Percentiles rank a stretch among this genome's conserved stretches.
phyloP scores from a whole-genome alignment of 2,329 filamentous ascomycete species.

The Aciculosporium take region DNA sequence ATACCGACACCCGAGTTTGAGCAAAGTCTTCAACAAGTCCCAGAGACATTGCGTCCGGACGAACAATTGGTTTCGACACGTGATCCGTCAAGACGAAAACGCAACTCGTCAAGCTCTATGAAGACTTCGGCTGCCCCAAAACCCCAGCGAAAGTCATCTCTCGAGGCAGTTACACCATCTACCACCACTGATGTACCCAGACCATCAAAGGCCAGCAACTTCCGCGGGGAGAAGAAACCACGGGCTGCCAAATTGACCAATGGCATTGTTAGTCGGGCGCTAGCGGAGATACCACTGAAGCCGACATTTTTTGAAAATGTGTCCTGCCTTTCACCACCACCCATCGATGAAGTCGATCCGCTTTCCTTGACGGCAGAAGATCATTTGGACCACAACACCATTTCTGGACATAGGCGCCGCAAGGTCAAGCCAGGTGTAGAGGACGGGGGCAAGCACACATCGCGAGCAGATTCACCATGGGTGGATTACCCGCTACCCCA shows the following conservation, averaged over 20 bases:
- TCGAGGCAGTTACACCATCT: slow-evolving; percentile 17
- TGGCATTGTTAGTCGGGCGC: slow-evolving; percentile 13
- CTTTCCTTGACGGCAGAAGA: slow-evolving; percentile 8
- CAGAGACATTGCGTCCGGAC: slow-evolving; percentile 3
- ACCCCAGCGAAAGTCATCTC: slow-evolving; percentile 15
- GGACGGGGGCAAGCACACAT: slow-evolving; percentile 11
- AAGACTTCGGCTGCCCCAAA: slow-evolving; percentile 14
- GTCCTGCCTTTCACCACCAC: slow-evolving; percentile 12
- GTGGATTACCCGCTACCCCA: slow-evolving; percentile 35
- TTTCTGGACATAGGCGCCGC: slow-evolving; percentile 1
- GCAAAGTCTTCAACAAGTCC: neutral
- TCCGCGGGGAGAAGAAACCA: slow-evolving; percentile 21
- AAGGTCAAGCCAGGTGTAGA: slow-evolving; percentile 6
- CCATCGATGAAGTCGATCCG: slow-evolving; percentile 9
- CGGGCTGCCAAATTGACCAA: slow-evolving; percentile 17
- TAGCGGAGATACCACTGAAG: slow-evolving; percentile 22
- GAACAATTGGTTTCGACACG: slow-evolving; percentile 4
- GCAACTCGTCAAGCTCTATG: slow-evolving; percentile 10
- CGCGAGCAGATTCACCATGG: slow-evolving; percentile 13
- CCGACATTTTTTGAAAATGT: slow-evolving; percentile 26
- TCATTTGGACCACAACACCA: neutral
- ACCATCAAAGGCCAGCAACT: slow-evolving; percentile 16
- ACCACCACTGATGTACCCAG: slow-evolving; percentile 17
- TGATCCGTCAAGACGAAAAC: slow-evolving; percentile 6
- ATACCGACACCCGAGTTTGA: neutral